phyloP scores from a whole-genome alignment of 2,329 filamentous ascomycete genomes.

The Rhinocladiella mackenziei region DNA sequence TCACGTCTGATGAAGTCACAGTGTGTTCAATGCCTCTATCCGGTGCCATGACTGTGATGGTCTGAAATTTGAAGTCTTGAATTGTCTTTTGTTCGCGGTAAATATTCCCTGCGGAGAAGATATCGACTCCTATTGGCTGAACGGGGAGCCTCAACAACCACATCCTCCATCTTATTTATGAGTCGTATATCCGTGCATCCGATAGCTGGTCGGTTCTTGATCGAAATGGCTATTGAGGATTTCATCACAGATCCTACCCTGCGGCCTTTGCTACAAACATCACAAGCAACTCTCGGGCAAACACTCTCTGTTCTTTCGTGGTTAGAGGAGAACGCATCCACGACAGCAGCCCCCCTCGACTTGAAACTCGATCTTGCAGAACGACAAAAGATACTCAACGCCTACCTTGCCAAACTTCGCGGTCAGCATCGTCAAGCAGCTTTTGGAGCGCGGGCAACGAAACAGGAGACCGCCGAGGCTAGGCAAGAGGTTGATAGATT shows the following conservation, averaged over 20 bases:
- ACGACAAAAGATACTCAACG: constrained; percentile 74
- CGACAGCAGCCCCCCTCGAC: constrained; percentile 45
- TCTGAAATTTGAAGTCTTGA: too few relatives aligned
- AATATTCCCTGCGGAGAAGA: constrained; percentile 3
- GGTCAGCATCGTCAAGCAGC: constrained; percentile 79
- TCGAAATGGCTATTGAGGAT: constrained; percentile 51
- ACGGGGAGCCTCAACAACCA: background rate
- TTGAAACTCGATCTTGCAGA: constrained; percentile 59
- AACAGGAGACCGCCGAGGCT: constrained; percentile 77
- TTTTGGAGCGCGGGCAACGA: constrained; percentile 77
- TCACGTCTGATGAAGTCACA: background rate
- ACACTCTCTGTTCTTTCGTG: constrained; percentile 59
- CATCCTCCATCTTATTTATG: too few relatives aligned
- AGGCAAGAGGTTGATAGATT: constrained; percentile 87
- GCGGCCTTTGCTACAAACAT: constrained; percentile 64
- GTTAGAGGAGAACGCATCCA: constrained; percentile 49
- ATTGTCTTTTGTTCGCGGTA: too few relatives aligned
- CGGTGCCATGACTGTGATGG: too few relatives aligned
- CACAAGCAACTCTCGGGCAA: constrained; percentile 68
- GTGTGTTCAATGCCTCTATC: constrained; percentile 21
- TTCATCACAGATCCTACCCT: constrained; percentile 65
- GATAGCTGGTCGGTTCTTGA: too few relatives aligned
- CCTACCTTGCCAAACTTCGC: constrained; percentile 74
- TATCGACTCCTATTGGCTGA: constrained; percentile 1
- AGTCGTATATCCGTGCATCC: too few relatives aligned